Conservation (phyloP, 495 filamentous ascomycete genomes). For the Sporormia fimetaria region DNA sequence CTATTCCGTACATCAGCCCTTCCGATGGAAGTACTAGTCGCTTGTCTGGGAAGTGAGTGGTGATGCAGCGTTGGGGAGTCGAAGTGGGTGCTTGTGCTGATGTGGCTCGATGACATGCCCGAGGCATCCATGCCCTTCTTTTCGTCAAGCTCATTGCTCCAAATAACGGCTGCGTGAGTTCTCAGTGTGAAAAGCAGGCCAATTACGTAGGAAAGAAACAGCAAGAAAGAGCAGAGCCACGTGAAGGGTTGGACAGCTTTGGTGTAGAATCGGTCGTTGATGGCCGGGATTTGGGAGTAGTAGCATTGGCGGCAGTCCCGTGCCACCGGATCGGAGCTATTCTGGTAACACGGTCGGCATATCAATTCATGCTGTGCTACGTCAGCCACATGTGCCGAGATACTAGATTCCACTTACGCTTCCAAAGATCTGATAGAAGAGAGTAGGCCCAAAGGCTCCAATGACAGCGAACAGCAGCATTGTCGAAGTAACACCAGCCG, state of each 20-base stretch:
- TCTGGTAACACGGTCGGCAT: constrained; percentile 62
- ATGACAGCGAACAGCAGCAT: constrained; percentile 97
- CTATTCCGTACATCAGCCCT: constrained; percentile 55
- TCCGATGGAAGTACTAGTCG: constrained; percentile 8
- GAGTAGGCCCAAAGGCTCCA: constrained; percentile 89
- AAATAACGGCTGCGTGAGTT: constrained; percentile 94
- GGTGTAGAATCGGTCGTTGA: constrained; percentile 75
- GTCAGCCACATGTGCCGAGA: constrained; percentile 27
- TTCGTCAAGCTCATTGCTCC: constrained; percentile 79
- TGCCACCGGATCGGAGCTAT: constrained; percentile 33
- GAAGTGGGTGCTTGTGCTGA: constrained; percentile 9
- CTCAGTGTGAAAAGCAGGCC: constrained; percentile 92
- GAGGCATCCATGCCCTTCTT: constrained; percentile 45
- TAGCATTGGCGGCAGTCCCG: constrained; percentile 84
- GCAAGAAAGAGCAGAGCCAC: constrained; percentile 67
- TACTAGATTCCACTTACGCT: constrained; percentile 49
- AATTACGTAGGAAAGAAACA: constrained; percentile 90
- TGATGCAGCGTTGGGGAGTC: constrained; percentile 5
- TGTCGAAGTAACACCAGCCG: constrained; percentile 92
- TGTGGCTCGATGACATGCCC: constrained; percentile 20
- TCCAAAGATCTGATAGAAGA: constrained; percentile 99
- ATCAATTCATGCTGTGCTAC: constrained; percentile 69
- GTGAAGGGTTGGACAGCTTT: constrained; percentile 89
- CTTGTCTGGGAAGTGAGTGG: constrained; percentile 11
- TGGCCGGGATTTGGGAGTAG: constrained; percentile 78